phyloP scores from a whole-genome alignment of 495 filamentous ascomycete species.

The Hypoxylon perforatum region DNA sequence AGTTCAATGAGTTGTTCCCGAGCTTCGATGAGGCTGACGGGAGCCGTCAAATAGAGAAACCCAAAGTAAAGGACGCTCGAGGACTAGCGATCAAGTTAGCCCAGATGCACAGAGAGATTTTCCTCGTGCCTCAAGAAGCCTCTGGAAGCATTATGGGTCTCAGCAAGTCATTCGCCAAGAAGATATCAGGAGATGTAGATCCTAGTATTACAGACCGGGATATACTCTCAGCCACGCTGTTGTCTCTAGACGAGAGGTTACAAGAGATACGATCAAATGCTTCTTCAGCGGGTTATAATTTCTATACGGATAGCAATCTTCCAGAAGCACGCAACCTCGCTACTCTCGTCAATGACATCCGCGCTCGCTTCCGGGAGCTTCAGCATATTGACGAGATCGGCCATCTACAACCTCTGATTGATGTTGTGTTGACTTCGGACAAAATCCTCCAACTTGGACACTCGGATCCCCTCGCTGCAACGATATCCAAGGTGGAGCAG shows the following conservation, averaged over 20 bases:
- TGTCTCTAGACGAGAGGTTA: constrained; percentile 69
- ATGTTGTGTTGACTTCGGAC: constrained; percentile 78
- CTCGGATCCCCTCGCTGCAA: constrained; percentile 85
- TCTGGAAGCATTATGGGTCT: constrained; percentile 51
- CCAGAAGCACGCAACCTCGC: constrained; percentile 77
- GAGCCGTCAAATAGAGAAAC: constrained; percentile 34
- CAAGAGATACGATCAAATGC: constrained; percentile 60
- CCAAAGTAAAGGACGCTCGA: constrained; percentile 45
- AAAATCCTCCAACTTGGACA: constrained; percentile 79
- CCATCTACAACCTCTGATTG: constrained; percentile 70
- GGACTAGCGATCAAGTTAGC: constrained; percentile 59
- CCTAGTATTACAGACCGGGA: constrained; percentile 47
- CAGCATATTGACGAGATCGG: constrained; percentile 67
- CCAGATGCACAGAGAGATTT: constrained; percentile 60
- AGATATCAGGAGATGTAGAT: constrained; percentile 49
- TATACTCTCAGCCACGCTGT: constrained; percentile 72
- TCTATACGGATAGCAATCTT: constrained; percentile 85
- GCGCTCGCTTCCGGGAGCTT: constrained; percentile 75
- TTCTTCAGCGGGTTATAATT: constrained; percentile 71
- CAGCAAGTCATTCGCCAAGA: constrained; percentile 51
- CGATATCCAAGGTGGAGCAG: constrained; percentile 84
- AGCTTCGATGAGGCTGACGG: constrained; percentile 67
- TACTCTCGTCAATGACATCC: constrained; percentile 70
- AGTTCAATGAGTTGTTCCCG: constrained; percentile 84
- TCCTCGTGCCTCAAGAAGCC: constrained; percentile 50